phyloP scores from a whole-genome alignment of 352 stramenopile species.

The Globisporangium polare region DNA sequence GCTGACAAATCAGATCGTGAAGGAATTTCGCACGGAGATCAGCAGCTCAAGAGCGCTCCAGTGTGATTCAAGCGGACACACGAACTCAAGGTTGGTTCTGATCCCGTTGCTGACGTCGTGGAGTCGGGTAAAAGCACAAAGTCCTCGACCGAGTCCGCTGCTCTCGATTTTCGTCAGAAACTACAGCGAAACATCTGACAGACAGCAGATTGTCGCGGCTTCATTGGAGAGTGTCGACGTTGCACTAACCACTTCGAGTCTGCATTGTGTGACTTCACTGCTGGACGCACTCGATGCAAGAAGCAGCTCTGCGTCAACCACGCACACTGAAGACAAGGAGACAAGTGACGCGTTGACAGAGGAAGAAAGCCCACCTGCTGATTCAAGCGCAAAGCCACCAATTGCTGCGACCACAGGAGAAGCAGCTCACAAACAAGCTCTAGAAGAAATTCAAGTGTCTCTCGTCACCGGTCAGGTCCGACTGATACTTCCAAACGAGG shows the following conservation, averaged over 20 bases:
- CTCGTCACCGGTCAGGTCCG: constrained; percentile 45
- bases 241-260: constrained; percentile 35
- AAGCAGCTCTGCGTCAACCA: not conserved
- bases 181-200: constrained; percentile 33
- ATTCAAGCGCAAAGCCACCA: not conserved
- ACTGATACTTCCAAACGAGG: constrained; percentile 43
- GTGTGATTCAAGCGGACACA: not conserved
- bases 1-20: constrained; percentile 41
- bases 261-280: constrained; percentile 37
- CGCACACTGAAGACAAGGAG: not conserved
- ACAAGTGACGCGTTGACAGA: not conserved
- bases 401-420: not conserved
- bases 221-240: constrained; percentile 49
- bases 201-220: constrained; percentile 28
- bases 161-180: constrained; percentile 43
- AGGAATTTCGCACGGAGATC: constrained; percentile 27
- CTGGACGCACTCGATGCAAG: constrained; percentile 2
- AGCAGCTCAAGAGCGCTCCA: not conserved
- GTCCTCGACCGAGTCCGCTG: constrained; percentile 25
- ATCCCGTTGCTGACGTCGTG: constrained; percentile 34
- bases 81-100: constrained; percentile 2
- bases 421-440: not conserved
- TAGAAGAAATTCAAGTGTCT: constrained; percentile 35
- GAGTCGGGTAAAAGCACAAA: constrained; percentile 17
- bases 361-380: not conserved